Base-by-base conservation (phyloP, 2,329 filamentous ascomycete genomes). In the Talaromyces sp. region DNA sequence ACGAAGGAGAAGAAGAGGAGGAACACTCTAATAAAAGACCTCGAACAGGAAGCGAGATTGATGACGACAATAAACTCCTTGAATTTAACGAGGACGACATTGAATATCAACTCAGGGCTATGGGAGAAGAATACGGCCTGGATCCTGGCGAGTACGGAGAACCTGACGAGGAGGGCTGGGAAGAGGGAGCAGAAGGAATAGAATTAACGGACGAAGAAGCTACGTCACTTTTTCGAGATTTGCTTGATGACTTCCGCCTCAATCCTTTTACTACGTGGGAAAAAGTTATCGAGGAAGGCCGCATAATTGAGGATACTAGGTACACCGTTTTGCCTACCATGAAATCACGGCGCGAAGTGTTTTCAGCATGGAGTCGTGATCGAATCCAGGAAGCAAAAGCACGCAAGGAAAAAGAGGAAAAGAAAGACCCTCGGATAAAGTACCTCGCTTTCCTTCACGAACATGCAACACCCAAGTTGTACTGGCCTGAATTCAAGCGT, bases 81-180 rank as follows among this genome's bases (percentile, higher is more conserved):
- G 93, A 97, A 69, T 96, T 96, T 69, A 91, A 90, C 60, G 95
- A 98, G 73, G 93, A 93, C 58, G 95, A 99, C 70, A 96, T 99
- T 68, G 93, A 91, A 39, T 93, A 88, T 71, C 95, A 99, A 71
- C 81, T 99, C 13, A 90, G 91, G 58, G 88, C 90, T 28, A 96
- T 97, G 91, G 92, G 90, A 59, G 84, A 90, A 66, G 88, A 91
- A n/a, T 92, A 93, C 67, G 91, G 87, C 0, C 81, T 93, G 32
- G 90, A 92, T 44, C 86, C 86, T 0, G 90, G 87, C 57, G 89
- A 92, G 69, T 92, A 92, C 70, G 89, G 88, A 62, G 87, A 88
- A 63, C 72, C 70, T 1, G 86, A 83, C 10, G 75, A 78, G 44
- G 79, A 78, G 15, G 77, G 75, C 32, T 89, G 85, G 80, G 87